Conservation (phyloP, 2,329 filamentous ascomycete species). For the Cadophora sp. region DNA sequence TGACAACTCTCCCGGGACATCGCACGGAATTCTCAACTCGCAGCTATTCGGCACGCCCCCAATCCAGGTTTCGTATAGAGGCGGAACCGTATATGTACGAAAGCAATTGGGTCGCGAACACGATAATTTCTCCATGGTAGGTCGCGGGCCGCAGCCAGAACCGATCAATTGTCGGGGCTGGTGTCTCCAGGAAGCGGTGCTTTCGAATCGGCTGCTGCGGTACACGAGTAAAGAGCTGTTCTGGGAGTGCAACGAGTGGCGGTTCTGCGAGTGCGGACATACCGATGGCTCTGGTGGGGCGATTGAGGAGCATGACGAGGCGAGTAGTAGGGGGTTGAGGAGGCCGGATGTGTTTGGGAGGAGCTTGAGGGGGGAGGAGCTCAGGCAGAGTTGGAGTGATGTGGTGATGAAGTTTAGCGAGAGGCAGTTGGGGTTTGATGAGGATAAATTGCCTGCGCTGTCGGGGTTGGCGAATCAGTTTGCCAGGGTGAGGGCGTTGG, state of each 20-base stretch:
- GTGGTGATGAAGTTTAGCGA: background rate
- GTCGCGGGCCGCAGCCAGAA: background rate
- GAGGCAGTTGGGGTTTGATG: background rate
- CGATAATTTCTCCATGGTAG: background rate
- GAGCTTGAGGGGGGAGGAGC: background rate
- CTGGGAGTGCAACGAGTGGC: constrained; percentile 2
- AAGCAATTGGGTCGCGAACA: constrained; percentile 6
- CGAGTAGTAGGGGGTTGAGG: background rate
- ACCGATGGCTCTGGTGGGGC: background rate
- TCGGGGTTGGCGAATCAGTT: background rate
- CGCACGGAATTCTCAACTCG: background rate
- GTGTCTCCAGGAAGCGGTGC: constrained; percentile 1
- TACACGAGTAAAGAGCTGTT: background rate
- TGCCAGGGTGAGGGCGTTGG: background rate
- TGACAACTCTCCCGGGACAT: background rate
- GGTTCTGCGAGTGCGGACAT: background rate
- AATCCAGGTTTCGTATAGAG: background rate
- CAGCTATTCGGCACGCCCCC: background rate
- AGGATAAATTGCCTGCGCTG: background rate
- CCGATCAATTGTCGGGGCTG: background rate
- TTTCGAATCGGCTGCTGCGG: background rate
- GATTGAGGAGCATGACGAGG: background rate
- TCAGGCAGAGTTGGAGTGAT: background rate
- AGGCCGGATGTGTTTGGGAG: background rate
- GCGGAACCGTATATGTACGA: background rate